Percentiles rank a stretch among this genome's conserved stretches.
These are phyloP conservation scores for Penicillium desertorum DNA, from an alignment of 495 filamentous ascomycete species.

Conservation along the genomic window DNA sequence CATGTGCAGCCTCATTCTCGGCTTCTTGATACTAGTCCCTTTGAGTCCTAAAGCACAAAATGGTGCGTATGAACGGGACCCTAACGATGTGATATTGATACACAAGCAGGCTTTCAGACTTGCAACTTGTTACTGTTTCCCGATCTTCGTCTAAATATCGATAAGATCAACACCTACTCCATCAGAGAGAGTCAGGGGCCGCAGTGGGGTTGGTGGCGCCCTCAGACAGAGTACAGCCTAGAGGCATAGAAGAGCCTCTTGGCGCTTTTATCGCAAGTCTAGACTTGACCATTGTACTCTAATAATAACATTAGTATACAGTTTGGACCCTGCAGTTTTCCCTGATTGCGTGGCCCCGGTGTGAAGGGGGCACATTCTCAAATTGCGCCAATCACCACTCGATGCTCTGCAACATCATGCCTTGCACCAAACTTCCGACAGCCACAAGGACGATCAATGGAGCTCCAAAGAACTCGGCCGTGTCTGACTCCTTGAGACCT, in stretches of 20 bases:
- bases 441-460: slow-evolving; percentile 7
- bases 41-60: too few relatives aligned
- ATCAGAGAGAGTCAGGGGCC: slow-evolving; percentile 6
- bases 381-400: slow-evolving; percentile 1
- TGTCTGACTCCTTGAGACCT: not conserved
- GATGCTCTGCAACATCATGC: not conserved
- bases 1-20: too few relatives aligned
- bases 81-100: too few relatives aligned
- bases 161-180: not conserved
- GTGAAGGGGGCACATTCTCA: slow-evolving; percentile 5
- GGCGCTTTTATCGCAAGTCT: not conserved
- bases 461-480: not conserved
- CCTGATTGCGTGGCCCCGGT: not conserved
- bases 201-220: slow-evolving; percentile 8
- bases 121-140: not conserved
- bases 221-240: not conserved
- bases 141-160: not conserved
- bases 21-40: too few relatives aligned
- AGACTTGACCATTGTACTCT: slow-evolving; percentile 3
- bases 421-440: not conserved
- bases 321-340: not conserved
- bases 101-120: not conserved
- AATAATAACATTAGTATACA: slow-evolving; percentile 1
- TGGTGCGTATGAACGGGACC: too few relatives aligned
- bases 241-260: not conserved